A percentile compares a stretch with the other conserved stretches of the same genome.
These are phyloP conservation scores for Tylopilus sp. DNA, from an alignment of 768 basidiomycete genomes.

Conservation along the genomic window DNA sequence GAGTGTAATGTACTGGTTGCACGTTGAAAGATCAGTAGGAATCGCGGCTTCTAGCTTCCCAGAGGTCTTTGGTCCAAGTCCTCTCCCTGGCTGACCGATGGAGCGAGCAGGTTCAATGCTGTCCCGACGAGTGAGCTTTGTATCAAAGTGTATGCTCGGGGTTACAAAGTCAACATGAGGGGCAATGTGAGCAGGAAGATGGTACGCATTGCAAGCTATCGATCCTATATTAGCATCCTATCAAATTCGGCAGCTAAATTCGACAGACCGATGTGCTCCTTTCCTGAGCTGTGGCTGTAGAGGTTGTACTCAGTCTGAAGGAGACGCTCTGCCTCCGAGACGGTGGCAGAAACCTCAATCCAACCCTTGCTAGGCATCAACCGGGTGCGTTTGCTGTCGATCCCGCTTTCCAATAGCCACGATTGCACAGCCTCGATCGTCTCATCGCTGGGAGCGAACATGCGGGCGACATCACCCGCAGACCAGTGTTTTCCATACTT, in stretches of 20 bases:
- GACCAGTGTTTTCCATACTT: constrained; percentile 35
- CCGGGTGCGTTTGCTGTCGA: constrained; percentile 20
- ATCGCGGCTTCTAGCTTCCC: too few relatives aligned
- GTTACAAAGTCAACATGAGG: constrained; percentile 34
- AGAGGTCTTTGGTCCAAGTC: too few relatives aligned
- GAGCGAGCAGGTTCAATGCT: constrained; percentile 7
- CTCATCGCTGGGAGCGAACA: constrained; percentile 29
- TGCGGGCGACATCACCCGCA: constrained; percentile 21
- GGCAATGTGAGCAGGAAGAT: constrained; percentile 28
- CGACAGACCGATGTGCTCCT: constrained; percentile 17
- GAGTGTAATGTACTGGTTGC: constrained; percentile 22
- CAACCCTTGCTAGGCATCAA: constrained; percentile 22
- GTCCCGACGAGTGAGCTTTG: constrained; percentile 17
- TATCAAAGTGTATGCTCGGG: constrained; percentile 33
- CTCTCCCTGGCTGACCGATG: constrained; percentile 11
- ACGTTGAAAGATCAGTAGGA: not conserved
- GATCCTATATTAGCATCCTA: constrained; percentile 1
- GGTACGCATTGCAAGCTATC: constrained; percentile 33
- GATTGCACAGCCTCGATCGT: constrained; percentile 23
- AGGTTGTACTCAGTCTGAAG: constrained; percentile 33
- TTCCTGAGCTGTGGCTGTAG: constrained; percentile 28
- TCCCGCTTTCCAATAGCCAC: constrained; percentile 29
- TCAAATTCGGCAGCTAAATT: not conserved
- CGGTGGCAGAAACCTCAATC: constrained; percentile 27
- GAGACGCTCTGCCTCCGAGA: constrained; percentile 25